Base-by-base conservation (phyloP, 768 basidiomycete genomes). In the Termitomyces sp. region DNA sequence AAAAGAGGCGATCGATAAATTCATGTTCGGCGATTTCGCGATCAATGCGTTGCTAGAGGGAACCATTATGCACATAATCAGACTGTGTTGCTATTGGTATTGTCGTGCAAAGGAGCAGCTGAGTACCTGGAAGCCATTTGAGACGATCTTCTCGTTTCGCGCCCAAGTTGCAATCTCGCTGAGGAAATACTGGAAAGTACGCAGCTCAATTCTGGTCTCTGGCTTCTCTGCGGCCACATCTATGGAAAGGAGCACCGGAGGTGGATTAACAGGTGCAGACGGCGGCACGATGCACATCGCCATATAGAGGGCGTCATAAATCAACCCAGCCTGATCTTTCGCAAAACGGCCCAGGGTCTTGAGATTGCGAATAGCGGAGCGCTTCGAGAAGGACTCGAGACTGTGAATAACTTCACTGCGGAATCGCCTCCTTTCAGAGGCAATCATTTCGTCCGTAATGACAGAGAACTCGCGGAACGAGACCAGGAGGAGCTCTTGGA, bases 381-480 rank as follows among this genome's bases (percentile, higher is more conserved):
- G 87, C 69, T 94, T 98, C 17, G 94, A 87, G 72, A 98, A 99
- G 3, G 82, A 83, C 73, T 99, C 97, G 60, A 99, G 94, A 63
- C 84, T 91, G 66, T 91, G 85, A 40, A 97, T 85, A 59, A 99
- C 89, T 66, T 98, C 94, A 35, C 85, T 82, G 48, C 96, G 82
- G 75, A 90, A 93, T 48, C 87, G 83, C 60, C 83, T 82, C 23
- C 97, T 86, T 70, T 99, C 97, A 12, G 82, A 78, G 15, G 83
- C 81, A 64, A 99, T 98, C 17, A 89, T 89, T 10, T 98, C 97
- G 63, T 98, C 96, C 0, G 94, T 94, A 69, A 99, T 97, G 60
- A 94, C 81, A 4, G 92, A 89, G 69, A 99, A 98, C 68, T 99
- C 97, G 55, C 97, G 84, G 83, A 99, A 99, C 3, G 97, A 96